Evolutionary conservation across 805 yeast genomes (phyloP).

Genomic region (Metschnikowia baotianmanensis): DNA sequence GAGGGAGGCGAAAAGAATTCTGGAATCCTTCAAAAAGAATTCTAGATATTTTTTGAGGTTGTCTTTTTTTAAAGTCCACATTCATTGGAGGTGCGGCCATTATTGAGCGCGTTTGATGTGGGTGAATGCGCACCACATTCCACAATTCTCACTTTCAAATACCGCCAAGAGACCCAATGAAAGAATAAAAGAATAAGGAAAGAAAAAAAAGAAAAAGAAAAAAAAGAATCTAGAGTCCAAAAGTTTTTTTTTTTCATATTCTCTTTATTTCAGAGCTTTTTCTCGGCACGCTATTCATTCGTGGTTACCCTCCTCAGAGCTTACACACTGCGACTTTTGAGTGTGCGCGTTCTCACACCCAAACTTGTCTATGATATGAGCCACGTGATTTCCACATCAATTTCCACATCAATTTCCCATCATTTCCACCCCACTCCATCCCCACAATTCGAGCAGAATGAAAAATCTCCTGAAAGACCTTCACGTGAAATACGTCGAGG

Average conservation of each 20-base stretch:
- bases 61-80: neutral
- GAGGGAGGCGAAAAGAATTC: neutral
- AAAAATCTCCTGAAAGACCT: slow-evolving; percentile 9
- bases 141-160: neutral
- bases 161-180: no score
- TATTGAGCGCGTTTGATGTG: no score
- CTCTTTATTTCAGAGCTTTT: no score
- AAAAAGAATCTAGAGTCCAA: neutral
- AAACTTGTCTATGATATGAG: no score
- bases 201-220: neutral
- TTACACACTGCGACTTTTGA: no score
- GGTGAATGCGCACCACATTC: no score
- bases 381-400: no score
- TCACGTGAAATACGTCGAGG: slow-evolving; percentile 36
- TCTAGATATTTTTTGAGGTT: neutral
- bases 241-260: neutral
- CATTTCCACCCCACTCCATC: neutral
- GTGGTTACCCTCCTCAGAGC: no score
- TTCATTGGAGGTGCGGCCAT: neutral
- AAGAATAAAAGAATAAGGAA: no score
- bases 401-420: neutral
- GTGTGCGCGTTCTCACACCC: no score
- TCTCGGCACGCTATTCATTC: no score
- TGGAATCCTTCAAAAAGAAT: neutral
- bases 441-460: neutral